Evolutionary conservation across 208 protist species (phyloP).

Genomic region (Wallacemonas rigidus): DNA sequence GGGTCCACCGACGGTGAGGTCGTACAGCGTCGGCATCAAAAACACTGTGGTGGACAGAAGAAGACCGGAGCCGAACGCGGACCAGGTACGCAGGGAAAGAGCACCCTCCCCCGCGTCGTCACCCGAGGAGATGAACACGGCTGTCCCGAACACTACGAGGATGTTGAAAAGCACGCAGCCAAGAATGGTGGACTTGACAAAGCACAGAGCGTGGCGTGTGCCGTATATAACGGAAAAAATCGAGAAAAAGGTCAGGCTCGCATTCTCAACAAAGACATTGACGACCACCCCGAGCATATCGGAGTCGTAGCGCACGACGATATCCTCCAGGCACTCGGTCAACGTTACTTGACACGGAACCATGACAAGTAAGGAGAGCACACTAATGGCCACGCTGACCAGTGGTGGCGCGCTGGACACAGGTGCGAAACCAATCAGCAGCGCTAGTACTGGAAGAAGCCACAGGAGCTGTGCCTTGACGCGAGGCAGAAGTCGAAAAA

Average conservation of each 20-base stretch:
- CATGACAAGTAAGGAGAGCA: constrained; percentile 36
- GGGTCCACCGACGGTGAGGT: constrained; percentile 25
- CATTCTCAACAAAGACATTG: constrained; percentile 69
- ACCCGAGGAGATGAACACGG: constrained; percentile 40
- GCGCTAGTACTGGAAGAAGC: constrained; percentile 22
- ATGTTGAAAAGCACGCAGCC: constrained; percentile 72
- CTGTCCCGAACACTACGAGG: constrained; percentile 58
- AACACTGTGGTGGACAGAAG: constrained; percentile 44
- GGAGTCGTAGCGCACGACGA: constrained; percentile 49
- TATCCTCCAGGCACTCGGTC: constrained; percentile 63
- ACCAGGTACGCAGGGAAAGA: constrained; percentile 31
- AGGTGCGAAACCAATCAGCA: constrained; percentile 16
- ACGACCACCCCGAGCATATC: constrained; percentile 41
- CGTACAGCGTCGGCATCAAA: constrained; percentile 57
- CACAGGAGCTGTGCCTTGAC: constrained; percentile 32
- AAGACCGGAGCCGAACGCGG: constrained; percentile 42
- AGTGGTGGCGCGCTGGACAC: background rate
- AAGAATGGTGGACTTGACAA: constrained; percentile 57
- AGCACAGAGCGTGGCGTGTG: constrained; percentile 35
- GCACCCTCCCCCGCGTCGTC: constrained; percentile 21
- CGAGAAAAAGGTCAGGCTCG: constrained; percentile 52
- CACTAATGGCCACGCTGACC: background rate
- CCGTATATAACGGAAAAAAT: constrained; percentile 36
- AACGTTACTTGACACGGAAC: constrained; percentile 33
- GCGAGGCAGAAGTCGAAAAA: constrained; percentile 23